Percentiles rank a stretch among this genome's conserved stretches.
These are phyloP conservation scores for Trichophyton verrucosum DNA, from an alignment of 2,329 filamentous ascomycete species.

Conservation along the genomic window DNA sequence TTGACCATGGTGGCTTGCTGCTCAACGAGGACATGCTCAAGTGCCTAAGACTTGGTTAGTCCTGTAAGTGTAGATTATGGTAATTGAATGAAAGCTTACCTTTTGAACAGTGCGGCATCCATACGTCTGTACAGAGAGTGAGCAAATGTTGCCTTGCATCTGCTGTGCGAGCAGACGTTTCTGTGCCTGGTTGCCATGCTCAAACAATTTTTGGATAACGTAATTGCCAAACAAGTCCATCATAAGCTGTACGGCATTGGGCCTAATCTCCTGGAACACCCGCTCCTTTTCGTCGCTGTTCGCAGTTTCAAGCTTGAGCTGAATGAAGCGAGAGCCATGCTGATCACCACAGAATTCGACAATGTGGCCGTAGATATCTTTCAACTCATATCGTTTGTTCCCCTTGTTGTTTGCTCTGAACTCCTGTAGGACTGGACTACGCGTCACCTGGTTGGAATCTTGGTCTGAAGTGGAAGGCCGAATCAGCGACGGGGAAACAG, in stretches of 20 bases:
- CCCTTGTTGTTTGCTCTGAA: constrained; percentile 63
- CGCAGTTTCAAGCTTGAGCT: constrained; percentile 78
- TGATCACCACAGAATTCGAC: constrained; percentile 95
- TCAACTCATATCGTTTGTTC: constrained; percentile 62
- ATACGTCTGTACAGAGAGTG: constrained; percentile 77
- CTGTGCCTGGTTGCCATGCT: constrained; percentile 86
- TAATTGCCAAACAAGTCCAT: constrained; percentile 97
- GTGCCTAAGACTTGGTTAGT: constrained; percentile 43
- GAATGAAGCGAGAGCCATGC: constrained; percentile 89
- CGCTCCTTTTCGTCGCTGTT: constrained; percentile 93
- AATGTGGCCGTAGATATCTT: constrained; percentile 74
- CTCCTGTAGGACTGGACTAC: constrained; percentile 65
- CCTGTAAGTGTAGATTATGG: background rate
- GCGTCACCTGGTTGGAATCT: constrained; percentile 48
- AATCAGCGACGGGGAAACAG: constrained; percentile 24
- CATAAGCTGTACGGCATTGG: constrained; percentile 79
- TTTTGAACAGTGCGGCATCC: constrained; percentile 94
- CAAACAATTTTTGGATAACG: constrained; percentile 94
- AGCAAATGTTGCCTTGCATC: constrained; percentile 75
- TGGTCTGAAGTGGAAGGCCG: constrained; percentile 41
- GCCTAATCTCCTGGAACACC: constrained; percentile 75
- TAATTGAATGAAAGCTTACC: constrained; percentile 36
- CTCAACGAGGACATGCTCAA: constrained; percentile 83
- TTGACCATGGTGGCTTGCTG: constrained; percentile 75
- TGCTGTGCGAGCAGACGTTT: constrained; percentile 74